Conservation (phyloP, 192 early-diverging fungal genomes). For the Borealophlyctis nickersoniae region DNA sequence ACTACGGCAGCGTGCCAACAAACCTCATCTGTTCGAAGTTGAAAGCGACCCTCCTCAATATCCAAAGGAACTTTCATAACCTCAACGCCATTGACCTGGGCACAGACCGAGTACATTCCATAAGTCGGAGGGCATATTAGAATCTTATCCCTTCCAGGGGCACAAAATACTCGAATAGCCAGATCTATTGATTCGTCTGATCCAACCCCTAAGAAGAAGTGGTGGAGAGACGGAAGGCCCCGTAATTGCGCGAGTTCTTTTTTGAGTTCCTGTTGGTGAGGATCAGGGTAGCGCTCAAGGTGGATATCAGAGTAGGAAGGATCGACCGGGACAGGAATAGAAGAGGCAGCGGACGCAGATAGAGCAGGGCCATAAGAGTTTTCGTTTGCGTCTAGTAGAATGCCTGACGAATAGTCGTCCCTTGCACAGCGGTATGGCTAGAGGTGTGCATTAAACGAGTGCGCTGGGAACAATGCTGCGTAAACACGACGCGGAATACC, state of each 20-base stretch:
- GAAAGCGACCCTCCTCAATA: constrained; percentile 68
- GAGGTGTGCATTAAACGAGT: neutral
- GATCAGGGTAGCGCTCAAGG: constrained; percentile 95
- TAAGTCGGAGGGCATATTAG: constrained; percentile 97
- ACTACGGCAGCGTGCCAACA: constrained; percentile 47
- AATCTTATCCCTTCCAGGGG: constrained; percentile 86
- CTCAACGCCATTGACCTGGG: constrained; percentile 90
- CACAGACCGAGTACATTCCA: constrained; percentile 96
- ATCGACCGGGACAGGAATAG: constrained; percentile 27
- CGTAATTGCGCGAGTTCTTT: constrained; percentile 69
- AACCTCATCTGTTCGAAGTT: constrained; percentile 63
- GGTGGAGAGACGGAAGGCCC: constrained; percentile 57
- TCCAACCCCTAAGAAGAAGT: constrained; percentile 95
- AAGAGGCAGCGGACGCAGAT: constrained; percentile 8
- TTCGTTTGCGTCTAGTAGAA: constrained; percentile 99
- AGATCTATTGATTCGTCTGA: constrained; percentile 96
- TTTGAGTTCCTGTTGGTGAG: constrained; percentile 84
- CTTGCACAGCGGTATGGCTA: constrained; percentile 96
- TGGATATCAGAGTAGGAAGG: constrained; percentile 30
- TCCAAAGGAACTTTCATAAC: constrained; percentile 83
- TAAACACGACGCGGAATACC: constrained; percentile 13
- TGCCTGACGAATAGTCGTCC: constrained; percentile 91
- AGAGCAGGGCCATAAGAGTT: constrained; percentile 80
- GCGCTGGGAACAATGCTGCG: constrained; percentile 1
- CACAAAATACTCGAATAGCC: constrained; percentile 81